Base-by-base conservation (phyloP, 192 early-diverging fungal species). In the Gigaspora rosea region DNA sequence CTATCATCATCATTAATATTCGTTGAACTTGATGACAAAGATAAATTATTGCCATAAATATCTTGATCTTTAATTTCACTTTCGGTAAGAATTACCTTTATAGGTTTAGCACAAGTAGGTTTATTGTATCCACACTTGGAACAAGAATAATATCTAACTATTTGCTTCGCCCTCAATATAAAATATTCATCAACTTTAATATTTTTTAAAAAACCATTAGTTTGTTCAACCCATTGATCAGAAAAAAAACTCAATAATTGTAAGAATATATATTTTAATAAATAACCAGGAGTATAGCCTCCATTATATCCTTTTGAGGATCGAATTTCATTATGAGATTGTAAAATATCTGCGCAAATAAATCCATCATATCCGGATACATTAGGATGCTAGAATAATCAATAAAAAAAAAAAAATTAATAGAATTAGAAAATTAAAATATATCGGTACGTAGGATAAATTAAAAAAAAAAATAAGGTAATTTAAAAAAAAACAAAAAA, bases 161-260 rank as follows among this genome's bases (percentile, higher is more conserved):
- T 3, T 18, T 62, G 6, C 12, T 62, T 62, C 18, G 18, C 20
- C 10, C 59, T n/a, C 11, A 32, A 0, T n/a, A 9, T 9, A 18
- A 62, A 62, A 62, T 2, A 2, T 62, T n/a, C 3, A n/a, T 33
- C 1, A 62, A 27, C 9, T 33, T 20, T 2, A 27, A 62, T 22
- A 27, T 62, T 10, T 20, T 27, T 0, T 1, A 27, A 27, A 27
- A 27, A 27, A 27, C 68, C 68, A 27, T 2, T 3, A 2, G 36
- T 4, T 20, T 70, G 68, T 70, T 70, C 68, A 52, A 70, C 18
- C 12, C 22, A 15, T 18, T 70, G 11, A 27, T 70, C 49, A 12
- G 68, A 70, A 32, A 70, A 70, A 15, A 70, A 70, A 51, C 68
- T 70, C 4, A 70, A 51, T 33, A 70, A 51, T 51, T 70, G 68